Percentiles rank a stretch among this genome's conserved stretches.
Conservation (phyloP, 495 filamentous ascomycete genomes). For the Stereocaulon alpinum region DNA sequence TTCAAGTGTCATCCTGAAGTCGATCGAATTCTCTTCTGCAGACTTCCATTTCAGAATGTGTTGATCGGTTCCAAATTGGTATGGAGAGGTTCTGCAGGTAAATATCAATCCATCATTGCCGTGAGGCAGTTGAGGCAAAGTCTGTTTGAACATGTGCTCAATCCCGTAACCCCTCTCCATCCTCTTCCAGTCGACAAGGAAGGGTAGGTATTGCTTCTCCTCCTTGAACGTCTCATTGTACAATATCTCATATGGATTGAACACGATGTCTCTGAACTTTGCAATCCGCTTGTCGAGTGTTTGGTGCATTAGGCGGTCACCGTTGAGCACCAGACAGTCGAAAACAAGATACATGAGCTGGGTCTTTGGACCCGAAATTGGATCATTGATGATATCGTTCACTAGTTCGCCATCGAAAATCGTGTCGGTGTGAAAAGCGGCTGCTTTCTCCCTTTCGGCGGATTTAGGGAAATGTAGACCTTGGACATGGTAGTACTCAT, state of each 20-base stretch:
- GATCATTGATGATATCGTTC: slow-evolving; percentile 72
- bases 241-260: slow-evolving; percentile 66
- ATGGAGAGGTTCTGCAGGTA: slow-evolving; percentile 75
- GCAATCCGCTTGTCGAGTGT: slow-evolving; percentile 82
- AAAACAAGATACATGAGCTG: slow-evolving; percentile 83
- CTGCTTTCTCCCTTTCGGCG: slow-evolving; percentile 33
- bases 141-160: slow-evolving; percentile 78
- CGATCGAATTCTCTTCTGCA: slow-evolving; percentile 80
- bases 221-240: slow-evolving; percentile 52
- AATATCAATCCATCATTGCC: slow-evolving; percentile 96
- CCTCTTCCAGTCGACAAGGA: slow-evolving; percentile 73
- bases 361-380: slow-evolving; percentile 44
- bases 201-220: slow-evolving; percentile 59
- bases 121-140: slow-evolving; percentile 74
- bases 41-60: slow-evolving; percentile 98
- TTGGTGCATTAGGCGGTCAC: slow-evolving; percentile 59
- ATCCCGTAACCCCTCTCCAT: slow-evolving; percentile 83
- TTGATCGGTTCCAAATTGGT: slow-evolving; percentile 80
- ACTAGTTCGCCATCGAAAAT: slow-evolving; percentile 92
- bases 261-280: slow-evolving; percentile 69
- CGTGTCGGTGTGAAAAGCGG: slow-evolving; percentile 66
- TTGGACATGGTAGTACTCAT: slow-evolving; percentile 83
- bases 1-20: slow-evolving; percentile 69
- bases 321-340: slow-evolving; percentile 79
- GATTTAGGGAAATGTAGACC: slow-evolving; percentile 64